These are phyloP conservation scores for Coemansia sp. DNA, from an alignment of 192 early-diverging fungal species.

Conservation along the genomic window DNA sequence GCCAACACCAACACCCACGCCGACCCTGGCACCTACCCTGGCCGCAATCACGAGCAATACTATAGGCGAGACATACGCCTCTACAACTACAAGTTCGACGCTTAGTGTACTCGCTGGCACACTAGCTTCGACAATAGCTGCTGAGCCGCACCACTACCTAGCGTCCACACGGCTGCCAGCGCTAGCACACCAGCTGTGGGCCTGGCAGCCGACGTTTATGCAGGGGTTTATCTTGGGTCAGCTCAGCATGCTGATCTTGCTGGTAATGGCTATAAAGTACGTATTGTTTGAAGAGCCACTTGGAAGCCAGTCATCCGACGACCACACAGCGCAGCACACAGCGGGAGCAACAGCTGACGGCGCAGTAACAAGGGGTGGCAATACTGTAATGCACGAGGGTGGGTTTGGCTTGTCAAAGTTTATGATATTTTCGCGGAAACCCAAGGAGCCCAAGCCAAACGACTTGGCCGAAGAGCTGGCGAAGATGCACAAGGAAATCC, in stretches of 20 bases:
- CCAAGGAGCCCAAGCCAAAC: slow-evolving; percentile 39
- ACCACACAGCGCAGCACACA: not conserved
- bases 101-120: not conserved
- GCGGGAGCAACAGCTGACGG: not conserved
- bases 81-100: not conserved
- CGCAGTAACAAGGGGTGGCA: slow-evolving; percentile 1
- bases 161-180: not conserved
- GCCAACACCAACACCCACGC: not conserved
- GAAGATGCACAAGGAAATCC: slow-evolving; percentile 50
- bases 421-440: slow-evolving; percentile 54
- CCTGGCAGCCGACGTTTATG: slow-evolving; percentile 56
- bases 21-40: not conserved
- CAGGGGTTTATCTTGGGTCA: slow-evolving; percentile 58
- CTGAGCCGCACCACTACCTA: not conserved
- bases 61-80: not conserved
- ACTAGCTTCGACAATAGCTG: not conserved
- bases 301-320: slow-evolving; percentile 9
- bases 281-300: slow-evolving; percentile 55
- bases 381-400: slow-evolving; percentile 35
- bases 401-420: slow-evolving; percentile 52
- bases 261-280: slow-evolving; percentile 55
- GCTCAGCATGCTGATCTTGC: slow-evolving; percentile 50
- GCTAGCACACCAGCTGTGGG: slow-evolving; percentile 19
- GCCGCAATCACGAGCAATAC: not conserved
- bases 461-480: slow-evolving; percentile 46